These are phyloP conservation scores for Bacterosira constricta DNA, from an alignment of 108 stramenopile genomes.

Conservation along the genomic window DNA sequence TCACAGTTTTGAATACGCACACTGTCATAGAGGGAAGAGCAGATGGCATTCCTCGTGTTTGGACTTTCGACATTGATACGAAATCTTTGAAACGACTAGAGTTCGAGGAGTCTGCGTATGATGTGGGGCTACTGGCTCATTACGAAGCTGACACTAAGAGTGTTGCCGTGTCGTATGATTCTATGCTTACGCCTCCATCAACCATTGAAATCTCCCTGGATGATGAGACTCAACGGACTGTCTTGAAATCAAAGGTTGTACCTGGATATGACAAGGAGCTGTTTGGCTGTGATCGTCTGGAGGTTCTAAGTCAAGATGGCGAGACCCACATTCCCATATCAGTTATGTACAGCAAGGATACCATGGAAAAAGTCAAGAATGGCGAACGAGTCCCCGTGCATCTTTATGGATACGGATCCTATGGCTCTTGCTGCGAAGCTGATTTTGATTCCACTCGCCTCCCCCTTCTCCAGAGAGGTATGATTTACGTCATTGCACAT, in stretches of 20 bases:
- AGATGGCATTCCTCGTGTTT: conserved; percentile 67
- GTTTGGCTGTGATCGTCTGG: conserved; percentile 77
- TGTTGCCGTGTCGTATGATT: conserved; percentile 82
- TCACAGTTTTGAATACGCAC: conserved; percentile 59
- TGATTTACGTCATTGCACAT: conserved; percentile 93
- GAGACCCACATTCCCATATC: conserved; percentile 77
- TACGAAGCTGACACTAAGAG: conserved; percentile 65
- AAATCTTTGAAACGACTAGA: conserved; percentile 31
- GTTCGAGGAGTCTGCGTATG: conserved; percentile 83
- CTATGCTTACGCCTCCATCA: conserved; percentile 74
- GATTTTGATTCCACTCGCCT: conserved; percentile 63
- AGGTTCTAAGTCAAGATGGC: conserved; percentile 77
- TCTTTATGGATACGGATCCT: conserved; percentile 92
- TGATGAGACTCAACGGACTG: conserved; percentile 48
- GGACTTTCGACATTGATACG: conserved; percentile 46
- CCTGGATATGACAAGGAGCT: conserved; percentile 79
- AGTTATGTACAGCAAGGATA: conserved; percentile 80
- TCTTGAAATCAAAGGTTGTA: conserved; percentile 79
- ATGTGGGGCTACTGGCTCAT: conserved; percentile 65
- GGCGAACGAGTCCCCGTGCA: conserved; percentile 61
- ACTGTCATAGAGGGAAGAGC: conserved; percentile 61
- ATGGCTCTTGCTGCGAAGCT: conserved; percentile 87
- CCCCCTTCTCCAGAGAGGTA: conserved; percentile 82
- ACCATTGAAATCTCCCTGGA: conserved; percentile 59
- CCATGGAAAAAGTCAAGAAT: conserved; percentile 57